phyloP scores from a whole-genome alignment of 1,139 yeast species.

The Eremothecium cymbalariae region DNA sequence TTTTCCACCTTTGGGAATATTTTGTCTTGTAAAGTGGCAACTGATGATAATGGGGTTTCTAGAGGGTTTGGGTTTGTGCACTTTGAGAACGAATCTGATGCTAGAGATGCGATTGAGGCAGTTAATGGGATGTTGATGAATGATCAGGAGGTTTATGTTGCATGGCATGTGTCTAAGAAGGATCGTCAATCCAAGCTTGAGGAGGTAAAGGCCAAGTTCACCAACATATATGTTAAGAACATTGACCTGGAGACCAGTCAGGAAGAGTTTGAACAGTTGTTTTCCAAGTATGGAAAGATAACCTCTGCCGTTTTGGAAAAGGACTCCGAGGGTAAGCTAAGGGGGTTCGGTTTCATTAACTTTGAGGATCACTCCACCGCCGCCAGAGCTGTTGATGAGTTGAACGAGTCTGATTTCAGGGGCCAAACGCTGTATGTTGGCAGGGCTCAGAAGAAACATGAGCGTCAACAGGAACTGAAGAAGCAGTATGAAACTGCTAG shows the following conservation, averaged over 20 bases:
- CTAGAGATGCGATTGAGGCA: constrained; percentile 90
- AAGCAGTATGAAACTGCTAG: constrained; percentile 91
- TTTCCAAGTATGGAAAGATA: constrained; percentile 67
- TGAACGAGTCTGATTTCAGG: constrained; percentile 78
- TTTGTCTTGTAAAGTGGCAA: constrained; percentile 94
- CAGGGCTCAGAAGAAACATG: constrained; percentile 98
- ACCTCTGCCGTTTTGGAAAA: constrained; percentile 78
- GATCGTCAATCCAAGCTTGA: constrained; percentile 95
- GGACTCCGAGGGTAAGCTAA: constrained; percentile 83
- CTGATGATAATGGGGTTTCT: constrained; percentile 85
- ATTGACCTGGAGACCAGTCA: constrained; percentile 63
- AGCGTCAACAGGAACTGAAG: constrained; percentile 94
- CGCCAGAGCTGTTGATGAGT: constrained; percentile 80
- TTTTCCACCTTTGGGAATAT: constrained; percentile 95
- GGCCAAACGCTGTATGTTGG: constrained; percentile 91
- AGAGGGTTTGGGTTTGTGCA: constrained; percentile 98
- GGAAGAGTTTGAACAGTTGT: constrained; percentile 67
- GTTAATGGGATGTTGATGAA: constrained; percentile 98
- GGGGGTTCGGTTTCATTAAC: constrained; percentile 95
- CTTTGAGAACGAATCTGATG: constrained; percentile 89
- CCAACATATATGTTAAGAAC: constrained; percentile 93
- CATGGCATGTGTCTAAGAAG: constrained; percentile 85
- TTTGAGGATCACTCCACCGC: constrained; percentile 84
- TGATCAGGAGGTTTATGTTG: constrained; percentile 94
- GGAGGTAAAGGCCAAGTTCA: constrained; percentile 86